Conservation (phyloP, 345 rosid genomes). For the Euphorbia peplus region DNA sequence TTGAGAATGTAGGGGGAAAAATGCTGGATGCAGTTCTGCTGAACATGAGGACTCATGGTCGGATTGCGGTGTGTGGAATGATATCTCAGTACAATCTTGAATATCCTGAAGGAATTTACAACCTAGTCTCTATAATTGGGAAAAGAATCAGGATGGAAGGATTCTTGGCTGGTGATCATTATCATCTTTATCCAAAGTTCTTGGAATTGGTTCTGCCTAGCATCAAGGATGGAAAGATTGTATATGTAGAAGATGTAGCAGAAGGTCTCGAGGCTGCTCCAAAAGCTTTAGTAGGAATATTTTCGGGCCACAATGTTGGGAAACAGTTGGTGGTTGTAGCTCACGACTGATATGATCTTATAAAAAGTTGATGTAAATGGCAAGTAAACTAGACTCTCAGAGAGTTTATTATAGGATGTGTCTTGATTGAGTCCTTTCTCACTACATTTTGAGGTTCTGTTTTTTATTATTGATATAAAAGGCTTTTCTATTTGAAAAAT, state of each 20-base stretch:
- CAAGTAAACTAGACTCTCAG: background rate
- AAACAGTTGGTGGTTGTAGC: conserved; percentile 35
- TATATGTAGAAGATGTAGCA: conserved; percentile 25
- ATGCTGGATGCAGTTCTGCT: conserved; percentile 53
- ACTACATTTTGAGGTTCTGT: too few species aligned
- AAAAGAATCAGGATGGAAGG: conserved; percentile 34
- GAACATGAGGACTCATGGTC: conserved; percentile 44
- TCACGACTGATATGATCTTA: conserved; percentile 17
- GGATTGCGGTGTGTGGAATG: conserved; percentile 53
- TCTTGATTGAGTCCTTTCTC: too few species aligned
- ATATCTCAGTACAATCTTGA: conserved; percentile 47
- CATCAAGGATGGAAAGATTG: conserved; percentile 28
- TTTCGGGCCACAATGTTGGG: conserved; percentile 29
- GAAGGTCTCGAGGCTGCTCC: conserved; percentile 34
- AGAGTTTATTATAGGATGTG: background rate
- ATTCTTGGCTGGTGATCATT: conserved; percentile 20
- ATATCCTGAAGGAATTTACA: conserved; percentile 26
- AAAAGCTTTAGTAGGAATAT: conserved; percentile 25
- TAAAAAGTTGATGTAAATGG: too few species aligned
- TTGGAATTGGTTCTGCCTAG: conserved; percentile 24
- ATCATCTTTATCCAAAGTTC: conserved; percentile 26
- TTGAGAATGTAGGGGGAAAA: conserved; percentile 54
- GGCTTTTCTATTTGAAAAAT: background rate
- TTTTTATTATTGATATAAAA: background rate
- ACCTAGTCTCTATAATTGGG: conserved; percentile 12